phyloP scores from a whole-genome alignment of 495 filamentous ascomycete genomes.

The Stereocaulon alpinum region DNA sequence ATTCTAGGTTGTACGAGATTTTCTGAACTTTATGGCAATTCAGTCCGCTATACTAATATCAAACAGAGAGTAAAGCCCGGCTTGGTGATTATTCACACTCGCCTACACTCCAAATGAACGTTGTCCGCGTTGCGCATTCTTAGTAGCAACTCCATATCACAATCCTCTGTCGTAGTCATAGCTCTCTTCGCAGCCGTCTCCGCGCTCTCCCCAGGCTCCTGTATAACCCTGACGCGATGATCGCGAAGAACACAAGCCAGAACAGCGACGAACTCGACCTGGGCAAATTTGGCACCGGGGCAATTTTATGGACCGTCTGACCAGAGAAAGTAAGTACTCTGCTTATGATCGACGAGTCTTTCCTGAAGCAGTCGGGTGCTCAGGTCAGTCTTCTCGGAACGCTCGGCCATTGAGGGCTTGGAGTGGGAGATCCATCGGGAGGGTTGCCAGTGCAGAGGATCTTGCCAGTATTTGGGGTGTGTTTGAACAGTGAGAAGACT shows the following conservation, averaged over 20 bases:
- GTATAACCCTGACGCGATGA: slow-evolving; percentile 26
- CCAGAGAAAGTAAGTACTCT: slow-evolving; percentile 29
- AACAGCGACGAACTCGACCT: slow-evolving; percentile 35
- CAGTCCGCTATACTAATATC: too few relatives aligned
- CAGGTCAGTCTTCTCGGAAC: background rate
- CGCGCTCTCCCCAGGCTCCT: slow-evolving; percentile 18
- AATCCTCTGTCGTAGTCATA: slow-evolving; percentile 25
- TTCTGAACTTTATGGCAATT: too few relatives aligned
- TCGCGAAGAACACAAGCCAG: slow-evolving; percentile 29
- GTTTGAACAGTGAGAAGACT: slow-evolving; percentile 33
- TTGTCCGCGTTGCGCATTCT: slow-evolving; percentile 25
- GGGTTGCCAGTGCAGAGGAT: slow-evolving; percentile 28
- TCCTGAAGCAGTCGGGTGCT: slow-evolving; percentile 14
- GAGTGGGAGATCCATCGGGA: slow-evolving; percentile 21
- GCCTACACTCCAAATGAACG: background rate
- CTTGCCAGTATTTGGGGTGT: slow-evolving; percentile 38
- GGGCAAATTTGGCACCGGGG: slow-evolving; percentile 32
- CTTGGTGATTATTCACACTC: too few relatives aligned
- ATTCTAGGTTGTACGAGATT: too few relatives aligned
- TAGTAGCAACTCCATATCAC: slow-evolving; percentile 26
- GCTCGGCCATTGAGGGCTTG: background rate
- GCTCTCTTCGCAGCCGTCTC: slow-evolving; percentile 26
- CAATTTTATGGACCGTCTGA: slow-evolving; percentile 31
- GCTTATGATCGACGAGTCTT: slow-evolving; percentile 17
- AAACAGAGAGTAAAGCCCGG: too few relatives aligned